These are phyloP conservation scores for Lactarius hengduanensis DNA, from an alignment of 768 basidiomycete species.

Conservation along the genomic window DNA sequence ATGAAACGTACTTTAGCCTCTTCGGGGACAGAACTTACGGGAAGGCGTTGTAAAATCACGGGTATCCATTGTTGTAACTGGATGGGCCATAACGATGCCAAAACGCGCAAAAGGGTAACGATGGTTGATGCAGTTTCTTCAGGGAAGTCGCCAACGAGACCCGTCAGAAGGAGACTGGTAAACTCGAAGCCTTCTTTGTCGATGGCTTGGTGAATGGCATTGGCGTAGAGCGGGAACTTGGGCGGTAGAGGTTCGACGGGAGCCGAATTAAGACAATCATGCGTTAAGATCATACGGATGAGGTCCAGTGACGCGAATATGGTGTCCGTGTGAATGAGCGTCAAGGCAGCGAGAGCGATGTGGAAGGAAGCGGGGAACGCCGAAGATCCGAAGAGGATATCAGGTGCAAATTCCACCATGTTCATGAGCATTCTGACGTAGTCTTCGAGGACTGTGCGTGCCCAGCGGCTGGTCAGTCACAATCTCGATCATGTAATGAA, in stretches of 20 bases:
- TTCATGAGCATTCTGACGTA: slow-evolving; percentile 80
- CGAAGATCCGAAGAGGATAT: slow-evolving; percentile 74
- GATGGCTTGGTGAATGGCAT: slow-evolving; percentile 58
- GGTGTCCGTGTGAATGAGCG: slow-evolving; percentile 79
- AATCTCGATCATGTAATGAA: neutral
- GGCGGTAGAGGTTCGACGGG: slow-evolving; percentile 47
- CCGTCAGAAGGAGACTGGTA: slow-evolving; percentile 64
- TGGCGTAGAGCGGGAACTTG: slow-evolving; percentile 61
- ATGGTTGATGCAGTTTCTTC: slow-evolving; percentile 76
- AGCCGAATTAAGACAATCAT: slow-evolving; percentile 60
- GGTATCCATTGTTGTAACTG: slow-evolving; percentile 75
- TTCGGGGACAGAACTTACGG: slow-evolving; percentile 55
- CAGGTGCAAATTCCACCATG: slow-evolving; percentile 64
- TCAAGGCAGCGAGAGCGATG: slow-evolving; percentile 72
- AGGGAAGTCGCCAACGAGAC: slow-evolving; percentile 84
- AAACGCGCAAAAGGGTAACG: slow-evolving; percentile 71
- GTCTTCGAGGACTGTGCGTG: slow-evolving; percentile 85
- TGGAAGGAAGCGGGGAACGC: slow-evolving; percentile 77
- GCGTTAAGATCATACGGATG: slow-evolving; percentile 69
- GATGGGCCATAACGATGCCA: slow-evolving; percentile 64
- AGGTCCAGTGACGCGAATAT: slow-evolving; percentile 81
- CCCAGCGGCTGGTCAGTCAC: neutral
- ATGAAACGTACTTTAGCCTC: slow-evolving; percentile 72
- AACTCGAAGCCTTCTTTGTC: slow-evolving; percentile 73
- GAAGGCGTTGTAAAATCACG: slow-evolving; percentile 66